Conservation (phyloP, 345 rosid species). For the Salix caprea region DNA sequence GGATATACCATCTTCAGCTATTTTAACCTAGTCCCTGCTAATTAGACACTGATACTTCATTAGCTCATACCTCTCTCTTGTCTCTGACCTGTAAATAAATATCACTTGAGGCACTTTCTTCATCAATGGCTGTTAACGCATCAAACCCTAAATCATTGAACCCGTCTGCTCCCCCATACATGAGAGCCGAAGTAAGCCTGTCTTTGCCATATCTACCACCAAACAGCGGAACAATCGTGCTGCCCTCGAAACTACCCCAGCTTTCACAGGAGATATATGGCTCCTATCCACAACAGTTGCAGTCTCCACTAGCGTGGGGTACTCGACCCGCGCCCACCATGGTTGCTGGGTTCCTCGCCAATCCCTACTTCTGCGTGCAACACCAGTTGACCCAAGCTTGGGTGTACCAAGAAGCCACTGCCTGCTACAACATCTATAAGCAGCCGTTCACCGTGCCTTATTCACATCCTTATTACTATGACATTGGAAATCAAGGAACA, state of each 20-base stretch:
- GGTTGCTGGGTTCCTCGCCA: background rate
- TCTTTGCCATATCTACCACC: background rate
- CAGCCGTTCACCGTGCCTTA: background rate
- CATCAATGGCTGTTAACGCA: background rate
- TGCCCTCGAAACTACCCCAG: no score
- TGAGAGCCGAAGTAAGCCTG: background rate
- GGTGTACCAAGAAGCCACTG: background rate
- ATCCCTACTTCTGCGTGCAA: background rate
- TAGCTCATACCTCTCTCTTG: background rate
- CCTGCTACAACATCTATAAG: background rate
- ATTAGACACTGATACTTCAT: no score
- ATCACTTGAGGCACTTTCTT: background rate
- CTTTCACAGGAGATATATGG: background rate
- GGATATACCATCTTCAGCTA: no score
- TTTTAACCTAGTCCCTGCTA: no score
- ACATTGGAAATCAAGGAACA: no score
- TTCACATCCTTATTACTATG: background rate
- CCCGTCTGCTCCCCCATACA: background rate
- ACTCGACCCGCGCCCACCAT: background rate
- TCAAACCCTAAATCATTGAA: background rate
- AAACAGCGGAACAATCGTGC: background rate
- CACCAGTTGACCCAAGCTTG: background rate
- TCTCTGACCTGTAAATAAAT: background rate
- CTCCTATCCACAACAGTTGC: no score
- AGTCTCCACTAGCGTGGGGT: background rate